Conservation (phyloP, 257 asterid species). For the Schizonepeta tenuifolia region DNA sequence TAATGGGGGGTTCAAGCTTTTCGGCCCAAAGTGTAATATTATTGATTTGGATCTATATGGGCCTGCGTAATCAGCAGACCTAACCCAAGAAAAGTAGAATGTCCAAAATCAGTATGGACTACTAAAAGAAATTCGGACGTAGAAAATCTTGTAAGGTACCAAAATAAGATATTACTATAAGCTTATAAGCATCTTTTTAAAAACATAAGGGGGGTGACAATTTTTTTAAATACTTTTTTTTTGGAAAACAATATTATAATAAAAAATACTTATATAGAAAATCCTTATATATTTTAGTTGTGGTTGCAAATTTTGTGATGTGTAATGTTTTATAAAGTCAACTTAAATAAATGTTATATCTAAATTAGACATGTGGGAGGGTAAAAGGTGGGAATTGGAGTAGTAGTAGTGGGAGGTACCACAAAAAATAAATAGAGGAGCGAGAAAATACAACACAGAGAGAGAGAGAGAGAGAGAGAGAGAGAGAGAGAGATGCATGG, state of each 20-base stretch:
- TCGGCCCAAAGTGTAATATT: no score
- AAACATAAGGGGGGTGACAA: no score
- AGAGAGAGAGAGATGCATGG: not conserved
- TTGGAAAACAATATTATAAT: no score
- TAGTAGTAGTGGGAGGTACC: slow-evolving; percentile 9
- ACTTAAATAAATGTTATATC: not conserved
- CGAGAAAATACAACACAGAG: not conserved
- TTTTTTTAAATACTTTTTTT: no score
- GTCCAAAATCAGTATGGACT: not conserved
- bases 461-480: not conserved
- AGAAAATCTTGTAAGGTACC: no score
- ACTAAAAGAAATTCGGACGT: no score
- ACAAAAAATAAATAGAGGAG: not conserved
- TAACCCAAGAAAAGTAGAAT: no score
- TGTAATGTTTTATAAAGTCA: not conserved
- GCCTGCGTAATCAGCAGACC: no score
- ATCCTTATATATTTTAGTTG: not conserved
- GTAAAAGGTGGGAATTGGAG: not conserved
- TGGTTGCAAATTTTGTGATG: not conserved
- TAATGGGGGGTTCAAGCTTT: no score
- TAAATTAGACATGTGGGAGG: not conserved
- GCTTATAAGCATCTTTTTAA: no score
- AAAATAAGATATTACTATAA: no score
- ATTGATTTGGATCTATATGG: not conserved
- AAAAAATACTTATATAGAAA: not conserved